Conservation (phyloP, 331 rosid genomes). For the Quercus lobata region DNA sequence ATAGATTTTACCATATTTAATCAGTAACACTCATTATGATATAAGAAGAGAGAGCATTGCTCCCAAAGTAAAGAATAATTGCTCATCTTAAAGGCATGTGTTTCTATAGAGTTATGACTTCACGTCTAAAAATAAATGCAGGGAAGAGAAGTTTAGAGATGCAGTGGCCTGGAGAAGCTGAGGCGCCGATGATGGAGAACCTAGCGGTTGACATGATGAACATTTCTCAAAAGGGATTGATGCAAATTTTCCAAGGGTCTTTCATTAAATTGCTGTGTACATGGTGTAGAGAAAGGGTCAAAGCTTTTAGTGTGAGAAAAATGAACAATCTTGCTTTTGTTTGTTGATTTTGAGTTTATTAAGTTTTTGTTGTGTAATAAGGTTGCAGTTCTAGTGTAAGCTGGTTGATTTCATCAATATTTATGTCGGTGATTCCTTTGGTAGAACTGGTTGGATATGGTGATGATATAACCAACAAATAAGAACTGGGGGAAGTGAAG, state of each 20-base stretch:
- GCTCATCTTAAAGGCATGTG: too few relatives aligned
- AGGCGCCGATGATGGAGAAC: conserved; percentile 51
- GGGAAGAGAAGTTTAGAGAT: conserved; percentile 21
- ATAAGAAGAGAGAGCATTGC: too few relatives aligned
- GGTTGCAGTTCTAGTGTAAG: neutral
- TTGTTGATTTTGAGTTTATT: neutral
- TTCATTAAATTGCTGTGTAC: neutral
- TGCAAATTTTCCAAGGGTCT: neutral
- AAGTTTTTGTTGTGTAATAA: neutral
- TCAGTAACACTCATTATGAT: too few relatives aligned
- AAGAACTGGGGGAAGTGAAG: neutral
- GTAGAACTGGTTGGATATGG: too few relatives aligned
- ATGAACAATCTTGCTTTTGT: neutral
- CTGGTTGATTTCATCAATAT: neutral
- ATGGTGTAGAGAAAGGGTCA: neutral
- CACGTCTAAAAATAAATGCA: conserved; percentile 16
- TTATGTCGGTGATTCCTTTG: too few relatives aligned
- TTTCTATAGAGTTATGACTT: neutral
- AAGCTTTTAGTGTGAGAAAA: neutral
- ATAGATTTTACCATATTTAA: too few relatives aligned
- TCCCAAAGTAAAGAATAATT: too few relatives aligned
- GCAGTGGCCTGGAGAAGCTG: conserved; percentile 31
- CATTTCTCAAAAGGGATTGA: conserved; percentile 21
- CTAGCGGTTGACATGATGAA: conserved; percentile 42
- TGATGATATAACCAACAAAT: too few relatives aligned